A percentile compares a stretch with the other conserved stretches of the same genome.
These are phyloP conservation scores for Turritis glabra DNA, from an alignment of 345 rosid species.

Conservation along the genomic window DNA sequence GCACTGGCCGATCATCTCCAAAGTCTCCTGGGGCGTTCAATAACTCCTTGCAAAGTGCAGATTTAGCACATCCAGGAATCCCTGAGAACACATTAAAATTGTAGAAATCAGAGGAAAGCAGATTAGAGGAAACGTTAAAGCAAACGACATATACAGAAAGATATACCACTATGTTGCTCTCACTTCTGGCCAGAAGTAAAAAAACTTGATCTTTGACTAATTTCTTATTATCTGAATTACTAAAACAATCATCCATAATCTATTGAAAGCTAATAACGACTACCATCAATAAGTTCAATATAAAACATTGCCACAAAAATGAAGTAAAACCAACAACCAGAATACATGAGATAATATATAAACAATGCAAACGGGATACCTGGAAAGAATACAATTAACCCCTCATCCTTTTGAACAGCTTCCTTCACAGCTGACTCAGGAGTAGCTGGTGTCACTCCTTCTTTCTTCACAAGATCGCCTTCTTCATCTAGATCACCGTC, in stretches of 20 bases:
- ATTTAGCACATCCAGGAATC: constrained; percentile 97
- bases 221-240: not conserved
- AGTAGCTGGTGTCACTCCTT: constrained; percentile 49
- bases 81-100: constrained; percentile 47
- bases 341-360: not conserved
- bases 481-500: constrained; percentile 84
- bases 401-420: constrained; percentile 63
- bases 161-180: not conserved
- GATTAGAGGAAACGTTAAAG: not conserved
- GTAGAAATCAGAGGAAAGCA: not conserved
- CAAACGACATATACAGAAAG: not conserved
- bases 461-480: constrained; percentile 75
- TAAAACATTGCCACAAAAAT: constrained; percentile 5
- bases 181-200: constrained; percentile 1
- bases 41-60: constrained; percentile 93
- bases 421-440: constrained; percentile 51
- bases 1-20: constrained; percentile 81
- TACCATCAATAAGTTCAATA: not conserved
- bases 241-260: not conserved
- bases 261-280: not conserved
- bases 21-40: constrained; percentile 65
- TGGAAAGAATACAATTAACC: constrained; percentile 91
- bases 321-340: not conserved
- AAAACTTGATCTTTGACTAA: not conserved
- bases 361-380: constrained; percentile 47